These are phyloP conservation scores for Colletotrichum orchidophilum DNA, from an alignment of 2,329 filamentous ascomycete species.

Conservation along the genomic window DNA sequence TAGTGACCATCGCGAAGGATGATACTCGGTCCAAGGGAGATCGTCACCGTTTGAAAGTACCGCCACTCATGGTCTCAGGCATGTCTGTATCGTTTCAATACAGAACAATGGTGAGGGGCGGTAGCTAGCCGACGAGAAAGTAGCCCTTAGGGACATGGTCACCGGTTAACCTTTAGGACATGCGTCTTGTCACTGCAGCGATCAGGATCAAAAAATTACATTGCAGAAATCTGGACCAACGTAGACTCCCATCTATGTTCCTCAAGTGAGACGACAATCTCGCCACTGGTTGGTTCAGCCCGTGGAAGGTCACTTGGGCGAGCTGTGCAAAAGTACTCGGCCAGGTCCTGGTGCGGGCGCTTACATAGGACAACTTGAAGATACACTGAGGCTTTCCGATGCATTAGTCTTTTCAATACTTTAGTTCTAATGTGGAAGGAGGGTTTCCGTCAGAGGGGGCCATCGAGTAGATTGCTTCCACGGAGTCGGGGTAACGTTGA, in stretches of 20 bases:
- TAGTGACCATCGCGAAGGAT: neutral
- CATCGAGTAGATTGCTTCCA: neutral
- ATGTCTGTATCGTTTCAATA: no score
- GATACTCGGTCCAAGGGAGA: no score
- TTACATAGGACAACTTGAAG: neutral
- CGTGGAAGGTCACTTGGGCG: neutral
- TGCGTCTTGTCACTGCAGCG: neutral
- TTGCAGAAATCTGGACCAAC: neutral
- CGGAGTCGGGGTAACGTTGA: slow-evolving; percentile 15
- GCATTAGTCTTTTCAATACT: slow-evolving; percentile 3
- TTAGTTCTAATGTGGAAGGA: slow-evolving; percentile 5
- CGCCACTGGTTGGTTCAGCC: neutral
- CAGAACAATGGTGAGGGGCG: no score
- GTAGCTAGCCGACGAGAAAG: no score
- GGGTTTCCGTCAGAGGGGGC: neutral
- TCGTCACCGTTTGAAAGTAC: no score
- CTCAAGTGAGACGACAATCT: neutral
- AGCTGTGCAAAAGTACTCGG: neutral
- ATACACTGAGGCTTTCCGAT: neutral
- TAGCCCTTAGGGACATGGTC: no score
- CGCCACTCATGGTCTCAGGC: no score
- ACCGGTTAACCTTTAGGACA: neutral
- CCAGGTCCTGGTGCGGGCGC: neutral
- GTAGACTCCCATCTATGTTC: neutral
- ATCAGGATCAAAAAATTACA: neutral